A percentile compares a stretch with the other conserved stretches of the same genome.
These are phyloP conservation scores for Vitis cinerea DNA, from an alignment of 164 flowering plant genomes.

Conservation along the genomic window DNA sequence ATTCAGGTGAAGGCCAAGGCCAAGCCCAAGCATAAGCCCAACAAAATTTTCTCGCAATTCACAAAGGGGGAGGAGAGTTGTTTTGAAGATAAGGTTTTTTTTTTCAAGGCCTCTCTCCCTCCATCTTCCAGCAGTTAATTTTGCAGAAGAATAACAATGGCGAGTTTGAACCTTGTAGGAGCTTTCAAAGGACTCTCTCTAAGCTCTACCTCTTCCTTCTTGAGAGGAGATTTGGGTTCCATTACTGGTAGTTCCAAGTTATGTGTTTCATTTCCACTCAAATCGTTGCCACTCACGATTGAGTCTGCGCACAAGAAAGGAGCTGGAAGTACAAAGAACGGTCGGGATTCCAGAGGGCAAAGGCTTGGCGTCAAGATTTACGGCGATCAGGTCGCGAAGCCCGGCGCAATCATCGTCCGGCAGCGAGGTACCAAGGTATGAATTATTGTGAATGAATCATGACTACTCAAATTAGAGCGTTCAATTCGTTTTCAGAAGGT, in stretches of 20 bases:
- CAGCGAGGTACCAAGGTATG: constrained; percentile 90
- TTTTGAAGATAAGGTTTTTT: too few relatives aligned
- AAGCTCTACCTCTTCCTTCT: constrained; percentile 45
- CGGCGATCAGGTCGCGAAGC: constrained; percentile 91
- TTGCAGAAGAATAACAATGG: constrained; percentile 33
- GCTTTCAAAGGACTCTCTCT: constrained; percentile 66
- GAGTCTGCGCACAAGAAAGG: constrained; percentile 95
- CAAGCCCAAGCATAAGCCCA: too few relatives aligned
- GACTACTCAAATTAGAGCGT: too few relatives aligned
- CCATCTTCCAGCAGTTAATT: neutral
- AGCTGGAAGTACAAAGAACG: constrained; percentile 94
- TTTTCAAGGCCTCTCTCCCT: too few relatives aligned
- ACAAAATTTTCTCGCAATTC: too few relatives aligned
- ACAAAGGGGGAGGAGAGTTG: too few relatives aligned
- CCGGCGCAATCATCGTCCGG: constrained; percentile 85
- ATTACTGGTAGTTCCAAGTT: constrained; percentile 15
- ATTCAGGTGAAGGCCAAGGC: too few relatives aligned
- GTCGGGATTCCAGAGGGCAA: constrained; percentile 81
- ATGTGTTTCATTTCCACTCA: constrained; percentile 37
- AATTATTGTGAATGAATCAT: too few relatives aligned
- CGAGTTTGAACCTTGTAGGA: constrained; percentile 46
- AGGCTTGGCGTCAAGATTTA: constrained; percentile 91
- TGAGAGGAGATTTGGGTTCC: constrained; percentile 48
- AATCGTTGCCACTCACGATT: constrained; percentile 50
- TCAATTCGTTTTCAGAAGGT: too few relatives aligned